Evolutionary conservation across 192 early-diverging fungal species (phyloP).

Genomic region (Coemansia sp.): DNA sequence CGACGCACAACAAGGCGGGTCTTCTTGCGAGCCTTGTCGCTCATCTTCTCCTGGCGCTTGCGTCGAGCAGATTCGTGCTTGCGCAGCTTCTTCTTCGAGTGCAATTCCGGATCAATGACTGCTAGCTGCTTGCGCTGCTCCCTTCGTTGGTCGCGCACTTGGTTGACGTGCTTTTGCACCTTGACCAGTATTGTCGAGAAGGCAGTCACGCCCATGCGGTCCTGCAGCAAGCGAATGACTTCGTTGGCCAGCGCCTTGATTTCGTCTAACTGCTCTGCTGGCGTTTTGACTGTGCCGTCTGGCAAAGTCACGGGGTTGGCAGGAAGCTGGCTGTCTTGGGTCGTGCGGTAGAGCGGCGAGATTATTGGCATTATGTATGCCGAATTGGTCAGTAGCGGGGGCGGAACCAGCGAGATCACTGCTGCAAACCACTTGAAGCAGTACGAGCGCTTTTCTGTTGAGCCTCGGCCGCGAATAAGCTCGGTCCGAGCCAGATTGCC

Average conservation of each 20-base stretch:
- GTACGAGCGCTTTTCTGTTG: conserved; percentile 59
- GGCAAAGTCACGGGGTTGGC: conserved; percentile 8
- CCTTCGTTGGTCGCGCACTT: conserved; percentile 64
- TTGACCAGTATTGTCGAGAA: conserved; percentile 68
- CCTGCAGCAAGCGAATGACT: conserved; percentile 73
- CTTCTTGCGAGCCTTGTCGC: conserved; percentile 60
- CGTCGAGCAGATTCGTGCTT: conserved; percentile 71
- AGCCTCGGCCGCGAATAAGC: conserved; percentile 37
- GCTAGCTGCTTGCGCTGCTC: conserved; percentile 59
- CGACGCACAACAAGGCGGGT: conserved; percentile 37
- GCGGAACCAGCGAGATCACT: conserved; percentile 64
- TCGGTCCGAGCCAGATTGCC: conserved; percentile 41
- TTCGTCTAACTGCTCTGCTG: conserved; percentile 56
- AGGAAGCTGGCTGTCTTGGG: conserved; percentile 57
- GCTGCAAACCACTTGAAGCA: conserved; percentile 95
- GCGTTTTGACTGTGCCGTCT: conserved; percentile 16
- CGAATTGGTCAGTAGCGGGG: conserved; percentile 53
- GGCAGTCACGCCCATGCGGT: conserved; percentile 66
- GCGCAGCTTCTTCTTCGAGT: conserved; percentile 65
- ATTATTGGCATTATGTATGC: conserved; percentile 71
- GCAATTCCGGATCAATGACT: conserved; percentile 66
- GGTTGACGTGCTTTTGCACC: conserved; percentile 62
- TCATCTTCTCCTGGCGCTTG: conserved; percentile 67
- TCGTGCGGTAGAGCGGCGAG: conserved; percentile 75
- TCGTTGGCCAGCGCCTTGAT: conserved; percentile 76